Evolutionary conservation across 2,329 filamentous ascomycete species (phyloP), one percentile per base, ranked within the genome.

Genomic region (Nothophaeocryptopus gaeumannii): DNA sequence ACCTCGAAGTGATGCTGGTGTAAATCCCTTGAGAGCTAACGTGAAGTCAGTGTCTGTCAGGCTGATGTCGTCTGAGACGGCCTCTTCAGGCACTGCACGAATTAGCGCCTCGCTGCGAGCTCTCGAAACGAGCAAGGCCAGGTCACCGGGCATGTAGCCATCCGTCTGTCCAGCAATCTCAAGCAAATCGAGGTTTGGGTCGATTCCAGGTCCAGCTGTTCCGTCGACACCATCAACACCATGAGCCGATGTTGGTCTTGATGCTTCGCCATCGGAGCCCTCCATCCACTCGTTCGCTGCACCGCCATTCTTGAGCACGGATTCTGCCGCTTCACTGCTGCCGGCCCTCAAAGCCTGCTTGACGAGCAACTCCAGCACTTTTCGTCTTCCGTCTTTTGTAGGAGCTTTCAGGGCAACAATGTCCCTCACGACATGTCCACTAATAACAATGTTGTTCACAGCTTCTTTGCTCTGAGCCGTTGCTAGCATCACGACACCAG

Each of bases 141-240:
- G 77, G 68, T 99, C 93, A 3, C 91, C 93, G 1, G 93, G 92
- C 91, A 97, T 96, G 67, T 97, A 99, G 1, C 93, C 93, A 65
- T 99, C 93, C 0, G 92, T 97, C 60, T 92, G 86, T 1, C 93
- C 91, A 13, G 95, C 90, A 48, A 99, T 79, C 56, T 97, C 92
- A 8, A 97, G 81, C 50, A 97, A 88, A 67, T 99, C 93, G 8
- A 99, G 81, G 41, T 86, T 81, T 0, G 82, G 73, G 50, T 90
- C 86, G 10, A 30, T 30, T 8, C 47, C 86, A 45, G 81, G 79
- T 46, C 63, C 67, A 59, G 40, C 61, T 26, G 20, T 26, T 3
- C 20, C 20, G 7, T 26, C 20, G 9, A 12, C 33, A 13, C 15
- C 31, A n/a, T 29, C 86, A 46, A 81, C 79, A 7, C 59, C 61